Base-by-base conservation (phyloP, 2,329 filamentous ascomycete genomes). In the Hortaea sp. region DNA sequence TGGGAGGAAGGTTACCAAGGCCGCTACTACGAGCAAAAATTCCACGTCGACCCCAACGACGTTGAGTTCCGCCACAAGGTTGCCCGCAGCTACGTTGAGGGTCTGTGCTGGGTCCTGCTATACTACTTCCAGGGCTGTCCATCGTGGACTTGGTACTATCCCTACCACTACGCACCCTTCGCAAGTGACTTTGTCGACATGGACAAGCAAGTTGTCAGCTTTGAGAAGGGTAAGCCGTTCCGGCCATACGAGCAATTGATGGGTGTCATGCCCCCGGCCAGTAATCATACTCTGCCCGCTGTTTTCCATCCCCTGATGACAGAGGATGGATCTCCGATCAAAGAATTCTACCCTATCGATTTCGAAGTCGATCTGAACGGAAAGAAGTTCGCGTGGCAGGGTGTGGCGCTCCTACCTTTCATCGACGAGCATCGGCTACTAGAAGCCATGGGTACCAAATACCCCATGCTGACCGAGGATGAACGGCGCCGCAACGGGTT, bases 101-200 rank as follows among this genome's bases (percentile, higher is more conserved):
- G 92, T 32, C 76, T 98, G 7, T 85, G 85, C 20, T 98, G 94
- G 92, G 92, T 98, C 35, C 72, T 98, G 43, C 74, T 89, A 32
- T 98, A 98, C 68, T 98, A 98, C 65, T 95, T 95, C 66, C 92
- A 98, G 66, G 92, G 92, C 28, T 98, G 92, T 59, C 88, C 92
- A 20, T 95, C 88, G 0, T 98, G 94, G 92, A 94, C 90, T 44
- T 98, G 92, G 92, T 98, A 92, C 65, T 98, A 95, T 62, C 92
- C 92, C 0, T 94, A 97, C 61, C 92, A 98, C 63, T 98, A 98
- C 63, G 94, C 92, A 1, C 92, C 94, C 3, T 98, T 98, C 63
- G 92, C 92, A 2, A 85, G 88, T 44, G 92, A 98, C 65, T 98
- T 98, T 65, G 82, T 85, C 48, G 82, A 89, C 46, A 74, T 98